A percentile compares a stretch with the other conserved stretches of the same genome.
phyloP scores from a whole-genome alignment of 1,284 basidiomycete genomes.

The Tranzscheliella williamsii region DNA sequence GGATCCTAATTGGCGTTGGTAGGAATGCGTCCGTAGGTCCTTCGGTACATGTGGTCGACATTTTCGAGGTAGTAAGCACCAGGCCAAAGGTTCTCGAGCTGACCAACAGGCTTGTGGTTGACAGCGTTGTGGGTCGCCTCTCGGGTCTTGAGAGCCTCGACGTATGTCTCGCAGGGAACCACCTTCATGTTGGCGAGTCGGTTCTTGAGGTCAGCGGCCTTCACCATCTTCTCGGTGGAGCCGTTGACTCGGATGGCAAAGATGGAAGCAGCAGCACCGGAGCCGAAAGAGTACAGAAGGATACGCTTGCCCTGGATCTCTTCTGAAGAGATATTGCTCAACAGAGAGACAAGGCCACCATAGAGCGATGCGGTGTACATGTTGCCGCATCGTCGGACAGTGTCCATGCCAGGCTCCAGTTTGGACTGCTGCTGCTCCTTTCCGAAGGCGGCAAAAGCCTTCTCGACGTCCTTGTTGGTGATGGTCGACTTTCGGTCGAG shows the following conservation, averaged over 20 bases:
- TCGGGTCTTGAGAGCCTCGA: constrained; percentile 69
- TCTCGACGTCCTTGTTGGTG: constrained; percentile 92
- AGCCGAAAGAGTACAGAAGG: constrained; percentile 91
- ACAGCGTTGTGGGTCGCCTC: constrained; percentile 95
- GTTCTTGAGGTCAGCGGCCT: constrained; percentile 77
- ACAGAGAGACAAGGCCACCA: constrained; percentile 76
- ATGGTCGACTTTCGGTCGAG: constrained; percentile 66
- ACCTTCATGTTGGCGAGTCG: constrained; percentile 85
- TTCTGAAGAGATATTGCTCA: constrained; percentile 45
- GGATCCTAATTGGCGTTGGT: constrained; percentile 37
- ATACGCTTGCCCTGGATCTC: constrained; percentile 64
- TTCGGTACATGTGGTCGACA: constrained; percentile 88
- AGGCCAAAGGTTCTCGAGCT: constrained; percentile 88
- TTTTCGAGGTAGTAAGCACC: constrained; percentile 90
- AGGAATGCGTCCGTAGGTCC: constrained; percentile 70
- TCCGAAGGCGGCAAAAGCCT: constrained; percentile 63
- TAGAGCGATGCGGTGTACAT: constrained; percentile 99
- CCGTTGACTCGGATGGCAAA: constrained; percentile 83
- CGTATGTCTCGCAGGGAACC: constrained; percentile 83
- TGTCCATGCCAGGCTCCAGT: constrained; percentile 58
- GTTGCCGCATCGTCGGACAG: constrained; percentile 70
- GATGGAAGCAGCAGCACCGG: constrained; percentile 88
- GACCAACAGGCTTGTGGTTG: constrained; percentile 82
- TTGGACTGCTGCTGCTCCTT: constrained; percentile 44
- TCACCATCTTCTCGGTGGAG: constrained; percentile 76